Evolutionary conservation across 257 asterid species (phyloP).

Genomic region (Capsicum rhomboideum): DNA sequence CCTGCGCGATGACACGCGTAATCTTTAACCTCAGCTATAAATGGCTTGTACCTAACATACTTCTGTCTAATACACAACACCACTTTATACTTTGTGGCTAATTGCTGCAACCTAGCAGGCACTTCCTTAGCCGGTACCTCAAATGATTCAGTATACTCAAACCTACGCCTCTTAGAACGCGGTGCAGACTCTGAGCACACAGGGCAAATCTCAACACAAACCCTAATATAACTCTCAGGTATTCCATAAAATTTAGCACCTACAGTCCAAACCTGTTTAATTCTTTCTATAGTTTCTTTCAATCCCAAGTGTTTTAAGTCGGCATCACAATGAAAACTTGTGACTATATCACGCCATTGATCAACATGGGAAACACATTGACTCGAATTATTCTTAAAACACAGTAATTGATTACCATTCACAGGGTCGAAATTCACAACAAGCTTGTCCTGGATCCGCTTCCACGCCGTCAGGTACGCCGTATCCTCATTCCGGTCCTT

Average conservation of each 20-base stretch:
- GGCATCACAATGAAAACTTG: conserved; percentile 66
- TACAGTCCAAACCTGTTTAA: conserved; percentile 96
- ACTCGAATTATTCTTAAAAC: conserved; percentile 83
- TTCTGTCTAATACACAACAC: conserved; percentile 87
- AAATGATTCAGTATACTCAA: conserved; percentile 84
- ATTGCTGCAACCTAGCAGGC: conserved; percentile 62
- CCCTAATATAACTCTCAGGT: conserved; percentile 89
- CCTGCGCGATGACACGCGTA: conserved; percentile 98
- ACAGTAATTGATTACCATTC: conserved; percentile 47
- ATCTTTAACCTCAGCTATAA: conserved; percentile 99
- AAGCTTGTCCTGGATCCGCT: conserved; percentile 95
- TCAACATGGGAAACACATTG: conserved; percentile 80
- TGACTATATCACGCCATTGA: conserved; percentile 96
- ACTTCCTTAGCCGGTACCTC: conserved; percentile 98
- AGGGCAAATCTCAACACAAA: conserved; percentile 70
- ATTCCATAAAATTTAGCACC: conserved; percentile 96
- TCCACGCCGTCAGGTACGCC: conserved; percentile 93
- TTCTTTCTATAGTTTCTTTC: conserved; percentile 74
- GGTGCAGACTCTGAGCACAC: conserved; percentile 88
- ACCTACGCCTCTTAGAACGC: conserved; percentile 79
- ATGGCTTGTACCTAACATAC: conserved; percentile 91
- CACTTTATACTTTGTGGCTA: conserved; percentile 90
- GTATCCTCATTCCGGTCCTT: conserved; percentile 97
- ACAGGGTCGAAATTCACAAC: conserved; percentile 29
- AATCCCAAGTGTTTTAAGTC: conserved; percentile 79